A percentile compares a stretch with the other conserved stretches of the same genome.
phyloP scores from a whole-genome alignment of 2,329 filamentous ascomycete species.

The Trichoderma pleuroti region DNA sequence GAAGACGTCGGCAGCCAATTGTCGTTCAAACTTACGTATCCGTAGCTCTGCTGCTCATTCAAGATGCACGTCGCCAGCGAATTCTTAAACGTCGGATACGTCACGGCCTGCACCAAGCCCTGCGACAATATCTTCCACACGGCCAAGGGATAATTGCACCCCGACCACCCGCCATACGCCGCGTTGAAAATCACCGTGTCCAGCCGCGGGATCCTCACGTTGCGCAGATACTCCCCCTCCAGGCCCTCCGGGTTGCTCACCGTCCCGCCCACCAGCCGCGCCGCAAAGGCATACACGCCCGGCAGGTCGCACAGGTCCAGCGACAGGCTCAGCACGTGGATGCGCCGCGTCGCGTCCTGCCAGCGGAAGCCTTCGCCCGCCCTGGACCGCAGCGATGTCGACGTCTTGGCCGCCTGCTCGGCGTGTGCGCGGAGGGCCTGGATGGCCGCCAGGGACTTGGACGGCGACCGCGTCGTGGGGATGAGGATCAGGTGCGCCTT shows the following conservation, averaged over 20 bases:
- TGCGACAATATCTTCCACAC: constrained; percentile 50
- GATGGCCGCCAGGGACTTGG: constrained; percentile 73
- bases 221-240: constrained; percentile 36
- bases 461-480: constrained; percentile 72
- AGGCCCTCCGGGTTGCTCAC: constrained; percentile 44
- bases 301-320: constrained; percentile 59
- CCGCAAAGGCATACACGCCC: constrained; percentile 48
- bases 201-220: constrained; percentile 62
- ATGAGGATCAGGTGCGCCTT: constrained; percentile 72
- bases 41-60: constrained; percentile 36
- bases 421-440: constrained; percentile 58
- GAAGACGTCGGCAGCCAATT: neutral
- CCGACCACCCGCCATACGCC: constrained; percentile 81
- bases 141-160: constrained; percentile 66
- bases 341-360: constrained; percentile 44
- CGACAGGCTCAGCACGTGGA: constrained; percentile 58
- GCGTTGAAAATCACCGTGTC: constrained; percentile 83
- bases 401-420: constrained; percentile 40
- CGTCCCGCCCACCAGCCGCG: constrained; percentile 42
- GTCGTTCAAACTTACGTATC: constrained; percentile 30
- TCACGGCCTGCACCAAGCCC: constrained; percentile 64
- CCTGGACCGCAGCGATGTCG: constrained; percentile 37
- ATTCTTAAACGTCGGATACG: constrained; percentile 76
- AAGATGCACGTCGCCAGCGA: constrained; percentile 48
- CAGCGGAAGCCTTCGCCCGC: constrained; percentile 30